Evolutionary conservation across 305 asterid genomes (phyloP), one percentile per base, ranked within the genome.

Genomic region (Solanum hybrid): DNA sequence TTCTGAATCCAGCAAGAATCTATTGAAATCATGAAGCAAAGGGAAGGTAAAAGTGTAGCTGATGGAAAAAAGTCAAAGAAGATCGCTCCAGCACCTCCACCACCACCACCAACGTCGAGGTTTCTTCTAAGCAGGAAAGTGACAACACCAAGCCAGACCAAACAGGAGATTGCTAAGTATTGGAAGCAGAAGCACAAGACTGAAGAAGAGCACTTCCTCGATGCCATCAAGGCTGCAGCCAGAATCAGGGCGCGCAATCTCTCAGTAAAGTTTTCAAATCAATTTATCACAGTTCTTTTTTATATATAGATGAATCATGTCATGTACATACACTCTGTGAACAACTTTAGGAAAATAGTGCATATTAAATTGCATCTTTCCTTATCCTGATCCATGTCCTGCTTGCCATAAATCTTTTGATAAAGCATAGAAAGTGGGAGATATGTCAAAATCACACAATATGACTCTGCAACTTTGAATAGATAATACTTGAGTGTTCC

Each of bases 151-250:
- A 93, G 93, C 20, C 92, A 94, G 89, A 93, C 96, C 0, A 91
- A 94, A 42, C 90, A 85, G 85, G 94, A 95, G 93, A 93, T 92
- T 86, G 95, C 93, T 5, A 88, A 82, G 79, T 95, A 82, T 89
- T 94, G 96, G 96, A 93, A 92, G 88, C 93, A 90, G 80, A 93
- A 89, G 86, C 93, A 51, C 73, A 72, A 86, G 91, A 90, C 81
- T 17, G 98, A 94, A 91, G 96, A 95, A 89, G 96, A 94, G 29
- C 95, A 94, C 75, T 93, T 94, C 46, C 90, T 88, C 24, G 92
- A 93, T 86, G 96, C 96, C 35, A 89, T 94, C 13, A 93, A 92
- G 87, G 95, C 96, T 85, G 96, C 94, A 8, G 98, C 96, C 90
- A 92, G 93, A 86, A 87, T 91, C 87, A 84, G 93, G 79, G 91